These are phyloP conservation scores for Parachaetomium inaequale DNA, from an alignment of 495 filamentous ascomycete genomes.

Conservation along the genomic window DNA sequence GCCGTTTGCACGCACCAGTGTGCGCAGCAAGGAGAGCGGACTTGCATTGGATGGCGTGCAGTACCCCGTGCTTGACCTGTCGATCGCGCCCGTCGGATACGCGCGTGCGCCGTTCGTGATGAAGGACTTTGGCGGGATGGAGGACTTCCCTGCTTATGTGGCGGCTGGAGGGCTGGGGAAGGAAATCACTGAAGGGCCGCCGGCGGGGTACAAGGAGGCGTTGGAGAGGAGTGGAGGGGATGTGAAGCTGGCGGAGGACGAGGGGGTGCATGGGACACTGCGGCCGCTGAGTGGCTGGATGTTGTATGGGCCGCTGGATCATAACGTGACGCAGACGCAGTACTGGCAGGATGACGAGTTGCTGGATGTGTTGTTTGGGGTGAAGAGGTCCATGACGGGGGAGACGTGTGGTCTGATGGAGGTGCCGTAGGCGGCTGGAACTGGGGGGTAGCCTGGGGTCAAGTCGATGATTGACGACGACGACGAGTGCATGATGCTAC, in stretches of 20 bases:
- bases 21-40: neutral
- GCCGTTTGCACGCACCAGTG: constrained; percentile 10
- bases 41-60: constrained; percentile 23
- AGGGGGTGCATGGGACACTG: constrained; percentile 21
- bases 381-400: constrained; percentile 1
- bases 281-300: constrained; percentile 30
- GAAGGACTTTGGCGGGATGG: constrained; percentile 22
- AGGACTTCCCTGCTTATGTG: constrained; percentile 25
- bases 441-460: neutral
- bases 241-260: constrained; percentile 10
- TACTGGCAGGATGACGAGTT: constrained; percentile 14
- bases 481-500: too few species aligned
- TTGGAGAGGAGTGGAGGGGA: constrained; percentile 18
- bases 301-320: constrained; percentile 27
- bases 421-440: neutral
- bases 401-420: constrained; percentile 8
- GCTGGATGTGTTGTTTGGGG: neutral
- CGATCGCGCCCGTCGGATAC: constrained; percentile 28
- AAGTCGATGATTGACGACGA: too few species aligned
- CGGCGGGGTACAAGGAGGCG: constrained; percentile 26
- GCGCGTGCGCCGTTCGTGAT: constrained; percentile 30
- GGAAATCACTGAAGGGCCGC: constrained; percentile 22
- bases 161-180: constrained; percentile 30
- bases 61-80: constrained; percentile 28
- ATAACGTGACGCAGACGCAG: constrained; percentile 5